Evolutionary conservation across 2,329 filamentous ascomycete species (phyloP), one percentile per base, ranked within the genome.

Genomic region (Sordariomycetes sp.): DNA sequence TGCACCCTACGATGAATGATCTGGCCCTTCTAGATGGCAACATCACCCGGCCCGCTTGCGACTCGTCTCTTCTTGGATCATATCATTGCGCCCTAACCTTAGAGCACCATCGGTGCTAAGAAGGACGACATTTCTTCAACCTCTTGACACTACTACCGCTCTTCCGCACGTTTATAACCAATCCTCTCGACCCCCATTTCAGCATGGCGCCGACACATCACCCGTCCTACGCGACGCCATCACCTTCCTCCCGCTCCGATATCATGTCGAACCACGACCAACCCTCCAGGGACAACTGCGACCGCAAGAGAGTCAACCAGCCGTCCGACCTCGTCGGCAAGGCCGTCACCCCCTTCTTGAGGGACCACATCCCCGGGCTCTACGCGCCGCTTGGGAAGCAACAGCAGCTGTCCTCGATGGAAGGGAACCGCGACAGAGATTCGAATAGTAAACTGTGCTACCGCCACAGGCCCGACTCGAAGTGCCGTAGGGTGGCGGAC

Each of bases 391-490:
- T 90, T 58, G 86, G 87, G 60, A 82, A 82, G 63, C 72, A 74
- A 8, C 74, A 76, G 59, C 70, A 72, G 56, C 68, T 72, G 62
- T 15, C 12, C 60, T 70, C 70, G 63, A 58, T 64, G 58, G 62
- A 65, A 25, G 68, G 67, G 54, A 50, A 24, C 45, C 72, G 66
- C 52, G 72, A 74, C 52, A 75, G 70, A 64, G 80, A 83, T 61
- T 80, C 78, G 39, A 95, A 91, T 68, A 95, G 90, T 64, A 94
- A 89, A 69, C 97, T 87, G 74, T 99, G 94, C 74, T 99, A 99
- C 70, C 85, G 94, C 58, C 94, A 99, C 70, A 81, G 89, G 57
- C 94, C 94, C 2, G 94, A 97, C 70, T 84, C 92, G 57, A 95
- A 96, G 73, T 99, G 94, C 72, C 81, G 91, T 60, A 84, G 90